A percentile compares a stretch with the other conserved stretches of the same genome.
phyloP scores from a whole-genome alignment of 768 basidiomycete species.

The Ramaria sp. region DNA sequence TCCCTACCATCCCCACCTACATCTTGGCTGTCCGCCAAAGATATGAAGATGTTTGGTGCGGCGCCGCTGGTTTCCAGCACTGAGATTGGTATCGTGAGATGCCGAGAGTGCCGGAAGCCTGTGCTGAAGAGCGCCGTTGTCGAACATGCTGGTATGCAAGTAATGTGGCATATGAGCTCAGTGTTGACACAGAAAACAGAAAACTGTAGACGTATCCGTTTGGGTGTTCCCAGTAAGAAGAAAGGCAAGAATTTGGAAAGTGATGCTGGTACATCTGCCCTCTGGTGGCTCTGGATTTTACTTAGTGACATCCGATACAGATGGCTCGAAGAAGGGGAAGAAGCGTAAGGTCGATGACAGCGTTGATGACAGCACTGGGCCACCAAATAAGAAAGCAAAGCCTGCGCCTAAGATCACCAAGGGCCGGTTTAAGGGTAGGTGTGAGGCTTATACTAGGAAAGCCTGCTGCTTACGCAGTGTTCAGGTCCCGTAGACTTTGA shows the following conservation, averaged over 20 bases:
- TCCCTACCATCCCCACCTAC: constrained; percentile 64
- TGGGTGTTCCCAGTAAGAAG: constrained; percentile 37
- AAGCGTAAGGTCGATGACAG: constrained; percentile 75
- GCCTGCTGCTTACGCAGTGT: not conserved
- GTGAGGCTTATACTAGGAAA: not conserved
- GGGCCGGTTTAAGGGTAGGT: constrained; percentile 53
- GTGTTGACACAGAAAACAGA: constrained; percentile 25
- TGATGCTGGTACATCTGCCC: constrained; percentile 26
- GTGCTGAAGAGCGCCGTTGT: constrained; percentile 61
- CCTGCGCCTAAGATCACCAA: constrained; percentile 62
- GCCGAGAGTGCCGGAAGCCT: constrained; percentile 75
- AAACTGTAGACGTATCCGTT: constrained; percentile 48
- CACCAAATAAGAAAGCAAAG: constrained; percentile 71
- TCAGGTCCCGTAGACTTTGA: constrained; percentile 75
- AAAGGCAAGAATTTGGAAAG: constrained; percentile 42
- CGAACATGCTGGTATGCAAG: constrained; percentile 62
- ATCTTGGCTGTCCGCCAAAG: constrained; percentile 72
- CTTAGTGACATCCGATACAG: not conserved
- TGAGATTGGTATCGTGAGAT: constrained; percentile 57
- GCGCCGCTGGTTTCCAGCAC: constrained; percentile 45
- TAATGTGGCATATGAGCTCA: not conserved
- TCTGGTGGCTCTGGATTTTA: not conserved
- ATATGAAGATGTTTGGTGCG: constrained; percentile 83
- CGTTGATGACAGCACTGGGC: constrained; percentile 49
- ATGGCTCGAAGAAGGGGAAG: constrained; percentile 21